Conservation (phyloP, 2,329 filamentous ascomycete species). For the Didymella segeticola region DNA sequence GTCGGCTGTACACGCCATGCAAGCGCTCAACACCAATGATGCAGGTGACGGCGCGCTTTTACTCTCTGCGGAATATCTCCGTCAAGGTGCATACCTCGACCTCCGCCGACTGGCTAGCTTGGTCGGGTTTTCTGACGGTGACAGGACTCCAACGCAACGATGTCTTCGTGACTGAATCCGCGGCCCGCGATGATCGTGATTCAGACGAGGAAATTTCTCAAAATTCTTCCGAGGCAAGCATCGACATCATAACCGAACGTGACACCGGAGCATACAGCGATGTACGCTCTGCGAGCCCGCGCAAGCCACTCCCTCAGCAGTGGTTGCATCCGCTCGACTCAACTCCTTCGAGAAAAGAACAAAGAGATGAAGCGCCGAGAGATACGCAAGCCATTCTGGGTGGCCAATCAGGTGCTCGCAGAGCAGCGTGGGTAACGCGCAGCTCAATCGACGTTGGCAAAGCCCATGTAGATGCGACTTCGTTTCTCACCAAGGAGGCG, state of each 20-base stretch:
- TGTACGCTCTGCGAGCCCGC: constrained; percentile 21
- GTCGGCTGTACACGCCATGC: constrained; percentile 22
- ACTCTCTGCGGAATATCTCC: neutral
- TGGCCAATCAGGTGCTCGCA: constrained; percentile 23
- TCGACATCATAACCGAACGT: constrained; percentile 3
- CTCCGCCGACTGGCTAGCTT: neutral
- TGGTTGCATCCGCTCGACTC: constrained; percentile 26
- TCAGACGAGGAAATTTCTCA: constrained; percentile 16
- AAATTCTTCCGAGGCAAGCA: constrained; percentile 2
- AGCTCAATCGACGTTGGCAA: constrained; percentile 27
- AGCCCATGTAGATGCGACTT: constrained; percentile 18
- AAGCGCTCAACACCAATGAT: constrained; percentile 30
- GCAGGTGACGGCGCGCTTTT: neutral
- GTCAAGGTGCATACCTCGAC: neutral
- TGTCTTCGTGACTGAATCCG: neutral
- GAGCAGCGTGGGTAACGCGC: constrained; percentile 24
- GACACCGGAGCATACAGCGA: neutral
- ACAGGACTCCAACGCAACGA: neutral
- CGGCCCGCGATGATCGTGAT: constrained; percentile 3
- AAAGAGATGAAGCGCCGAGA: constrained; percentile 33
- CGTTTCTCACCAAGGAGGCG: constrained; percentile 41
- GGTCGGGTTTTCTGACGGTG: too few species aligned
- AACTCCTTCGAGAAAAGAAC: constrained; percentile 30
- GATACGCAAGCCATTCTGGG: constrained; percentile 21
- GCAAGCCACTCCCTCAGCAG: constrained; percentile 38